phyloP scores from a whole-genome alignment of 1,139 yeast species.

The Saccharomyces hybrid region DNA sequence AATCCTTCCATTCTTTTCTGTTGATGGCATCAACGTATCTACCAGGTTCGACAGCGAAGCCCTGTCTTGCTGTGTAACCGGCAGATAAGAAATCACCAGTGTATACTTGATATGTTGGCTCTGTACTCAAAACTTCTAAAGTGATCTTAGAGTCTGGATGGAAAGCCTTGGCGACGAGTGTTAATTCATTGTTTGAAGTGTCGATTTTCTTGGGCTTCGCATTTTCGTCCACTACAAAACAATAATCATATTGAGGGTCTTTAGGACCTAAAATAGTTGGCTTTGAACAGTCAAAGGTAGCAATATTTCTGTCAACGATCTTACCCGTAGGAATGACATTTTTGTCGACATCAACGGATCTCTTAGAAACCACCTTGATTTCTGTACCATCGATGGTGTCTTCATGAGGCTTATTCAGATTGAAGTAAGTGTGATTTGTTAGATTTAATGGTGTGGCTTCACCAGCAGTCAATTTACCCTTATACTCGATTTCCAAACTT shows the following conservation, averaged over 20 bases:
- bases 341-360: slow-evolving; percentile 37
- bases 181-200: slow-evolving; percentile 34
- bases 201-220: slow-evolving; percentile 37
- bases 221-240: slow-evolving; percentile 42
- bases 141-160: slow-evolving; percentile 42
- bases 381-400: slow-evolving; percentile 26
- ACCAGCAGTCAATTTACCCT: slow-evolving; percentile 38
- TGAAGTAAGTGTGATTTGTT: slow-evolving; percentile 62
- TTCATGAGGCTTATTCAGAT: slow-evolving; percentile 32
- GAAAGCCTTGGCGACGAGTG: slow-evolving; percentile 39
- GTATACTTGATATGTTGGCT: slow-evolving; percentile 62
- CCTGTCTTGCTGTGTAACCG: slow-evolving; percentile 40
- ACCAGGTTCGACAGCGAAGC: slow-evolving; percentile 59
- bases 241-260: slow-evolving; percentile 41
- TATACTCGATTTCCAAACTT: slow-evolving; percentile 41
- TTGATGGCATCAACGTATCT: slow-evolving; percentile 54
- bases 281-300: slow-evolving; percentile 14
- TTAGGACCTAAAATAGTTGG: slow-evolving; percentile 16
- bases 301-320: slow-evolving; percentile 29
- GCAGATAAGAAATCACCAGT: slow-evolving; percentile 49
- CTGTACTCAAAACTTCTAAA: slow-evolving; percentile 48
- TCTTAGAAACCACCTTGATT: slow-evolving; percentile 29
- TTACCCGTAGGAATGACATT: slow-evolving; percentile 48
- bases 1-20: slow-evolving; percentile 41
- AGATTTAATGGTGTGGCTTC: slow-evolving; percentile 48